Evolutionary conservation across 2,329 filamentous ascomycete genomes (phyloP), one percentile per base, ranked within the genome.

Genomic region (Colletotrichum eremochloae): DNA sequence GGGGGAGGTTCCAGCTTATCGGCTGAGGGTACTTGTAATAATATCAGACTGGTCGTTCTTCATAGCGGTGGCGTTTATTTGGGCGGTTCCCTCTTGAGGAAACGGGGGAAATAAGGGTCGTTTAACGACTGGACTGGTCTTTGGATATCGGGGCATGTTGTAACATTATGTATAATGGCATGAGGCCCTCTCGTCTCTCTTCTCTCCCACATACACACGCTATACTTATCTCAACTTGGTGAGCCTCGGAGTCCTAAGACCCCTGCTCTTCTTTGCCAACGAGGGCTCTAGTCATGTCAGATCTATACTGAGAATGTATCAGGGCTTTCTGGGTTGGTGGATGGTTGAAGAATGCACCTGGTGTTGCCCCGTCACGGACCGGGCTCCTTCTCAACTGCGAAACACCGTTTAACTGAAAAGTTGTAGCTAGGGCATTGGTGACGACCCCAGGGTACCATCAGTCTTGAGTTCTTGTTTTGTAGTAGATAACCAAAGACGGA

Each of bases 11-110:
- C 53, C 29, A 36, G 64, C 65, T 72, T 67, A 60, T 68, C 66
- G 71, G 75, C 15, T 5, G 15, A 63, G 40, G 33, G 72, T 74
- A 38, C 73, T 78, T 75, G 78, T 77, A 77, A 77, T 68, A 82
- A 77, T 66, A 82, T 81, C 82, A 78, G 79, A 82, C 62, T 75
- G 68, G 74, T 75, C 70, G 70, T 77, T 79, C 81, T 82, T 78
- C 82, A 84, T 82, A 84, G 83, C 83, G 83, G 83, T 80, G 82
- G 83, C 83, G 83, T 84, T 83, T 78, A 78, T 40, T 63, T 72
- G 38, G 70, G 60, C 57, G 38, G 53, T 42, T 40, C 4, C 40
- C 31, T 12, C 12, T 31, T 24, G 5, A 31, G 46, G 29, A 14
- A n/a, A 15, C 11, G 58, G 33, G 29, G n/a, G 33, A 38, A 60